Evolutionary conservation across 2,329 filamentous ascomycete genomes (phyloP).

Genomic region (Periconia macrospinosa): DNA sequence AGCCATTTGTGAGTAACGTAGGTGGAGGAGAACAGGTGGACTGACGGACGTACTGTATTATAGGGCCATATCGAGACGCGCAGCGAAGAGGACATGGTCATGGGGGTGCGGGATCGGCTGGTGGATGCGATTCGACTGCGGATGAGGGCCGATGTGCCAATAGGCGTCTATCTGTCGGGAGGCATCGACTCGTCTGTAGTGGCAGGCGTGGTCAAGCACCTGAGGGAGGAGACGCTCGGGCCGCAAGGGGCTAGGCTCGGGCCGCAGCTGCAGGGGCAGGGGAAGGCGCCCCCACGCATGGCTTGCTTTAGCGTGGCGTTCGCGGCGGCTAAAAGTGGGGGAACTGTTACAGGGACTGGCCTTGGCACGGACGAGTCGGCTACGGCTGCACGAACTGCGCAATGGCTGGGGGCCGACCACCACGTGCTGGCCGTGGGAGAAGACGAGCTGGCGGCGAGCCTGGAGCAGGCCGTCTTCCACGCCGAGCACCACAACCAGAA

Average conservation of each 20-base stretch:
- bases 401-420: slow-evolving; percentile 52
- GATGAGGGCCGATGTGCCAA: slow-evolving; percentile 59
- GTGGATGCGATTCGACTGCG: slow-evolving; percentile 57
- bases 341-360: too few relatives aligned
- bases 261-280: too few relatives aligned
- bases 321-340: too few relatives aligned
- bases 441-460: slow-evolving; percentile 44
- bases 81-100: slow-evolving; percentile 56
- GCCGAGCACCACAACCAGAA: slow-evolving; percentile 52
- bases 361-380: too few relatives aligned
- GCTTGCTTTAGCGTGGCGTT: too few relatives aligned
- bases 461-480: slow-evolving; percentile 51
- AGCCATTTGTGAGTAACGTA: too few relatives aligned
- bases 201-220: slow-evolving; percentile 58
- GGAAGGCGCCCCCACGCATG: too few relatives aligned
- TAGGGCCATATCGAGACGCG: too few relatives aligned
- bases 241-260: too few relatives aligned
- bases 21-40: too few relatives aligned
- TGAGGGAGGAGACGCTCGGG: too few relatives aligned
- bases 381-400: slow-evolving; percentile 52
- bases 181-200: slow-evolving; percentile 62
- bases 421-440: slow-evolving; percentile 44
- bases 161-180: slow-evolving; percentile 60
- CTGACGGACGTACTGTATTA: too few relatives aligned
- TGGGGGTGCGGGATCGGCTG: slow-evolving; percentile 53